Conservation (phyloP, 192 early-diverging fungal genomes). For the Spinellus fusiger region DNA sequence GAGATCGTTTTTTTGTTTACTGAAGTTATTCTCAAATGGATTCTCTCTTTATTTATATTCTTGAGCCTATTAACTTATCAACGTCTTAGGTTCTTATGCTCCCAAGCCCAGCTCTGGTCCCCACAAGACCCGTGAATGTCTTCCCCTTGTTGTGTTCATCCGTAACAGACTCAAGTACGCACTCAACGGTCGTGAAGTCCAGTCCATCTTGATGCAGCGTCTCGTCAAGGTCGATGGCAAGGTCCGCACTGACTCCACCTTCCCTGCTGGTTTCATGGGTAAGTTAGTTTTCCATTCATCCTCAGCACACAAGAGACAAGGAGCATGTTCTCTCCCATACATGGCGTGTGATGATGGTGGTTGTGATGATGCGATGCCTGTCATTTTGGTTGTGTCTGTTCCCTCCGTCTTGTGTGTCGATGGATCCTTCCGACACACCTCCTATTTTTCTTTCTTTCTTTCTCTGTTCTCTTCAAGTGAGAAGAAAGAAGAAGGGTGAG, state of each 20-base stretch:
- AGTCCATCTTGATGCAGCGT: constrained; percentile 96
- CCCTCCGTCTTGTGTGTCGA: too few species aligned
- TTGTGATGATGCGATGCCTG: too few species aligned
- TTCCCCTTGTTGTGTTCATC: constrained; percentile 96
- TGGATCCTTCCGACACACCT: too few species aligned
- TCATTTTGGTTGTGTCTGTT: too few species aligned
- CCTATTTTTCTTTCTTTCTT: too few species aligned
- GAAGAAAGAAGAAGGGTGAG: not conserved
- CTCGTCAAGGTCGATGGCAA: constrained; percentile 99
- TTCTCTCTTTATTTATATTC: not conserved
- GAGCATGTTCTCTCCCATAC: not conserved
- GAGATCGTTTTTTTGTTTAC: constrained; percentile 13
- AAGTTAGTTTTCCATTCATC: constrained; percentile 37
- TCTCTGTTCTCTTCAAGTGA: too few species aligned
- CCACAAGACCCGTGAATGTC: constrained; percentile 99
- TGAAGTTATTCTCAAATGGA: not conserved
- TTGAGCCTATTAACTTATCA: not conserved
- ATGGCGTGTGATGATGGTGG: too few species aligned
- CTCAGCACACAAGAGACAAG: not conserved
- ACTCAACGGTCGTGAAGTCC: constrained; percentile 94
- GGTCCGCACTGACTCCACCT: constrained; percentile 94
- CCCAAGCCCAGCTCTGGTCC: constrained; percentile 36
- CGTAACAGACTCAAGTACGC: constrained; percentile 99
- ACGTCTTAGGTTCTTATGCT: constrained; percentile 23
- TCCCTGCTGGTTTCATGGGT: constrained; percentile 97